Base-by-base conservation (phyloP, 768 basidiomycete genomes). In the Kwoniella heveanensis region DNA sequence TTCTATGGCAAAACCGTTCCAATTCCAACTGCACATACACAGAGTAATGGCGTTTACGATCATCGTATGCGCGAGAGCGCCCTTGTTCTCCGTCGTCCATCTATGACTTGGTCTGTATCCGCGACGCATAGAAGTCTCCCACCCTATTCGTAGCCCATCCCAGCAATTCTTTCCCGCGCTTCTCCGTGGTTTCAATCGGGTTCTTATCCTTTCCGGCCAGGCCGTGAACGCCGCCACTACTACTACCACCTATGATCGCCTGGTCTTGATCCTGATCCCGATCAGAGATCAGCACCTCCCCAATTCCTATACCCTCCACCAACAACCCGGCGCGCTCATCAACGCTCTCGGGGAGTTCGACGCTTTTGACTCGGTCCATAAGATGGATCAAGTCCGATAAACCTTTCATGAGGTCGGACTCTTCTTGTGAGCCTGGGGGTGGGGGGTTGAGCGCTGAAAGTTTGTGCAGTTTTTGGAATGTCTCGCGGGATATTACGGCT, bases 401-500 rank as follows among this genome's bases (percentile, higher is more conserved):
- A 10, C 64, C 75, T 1, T 51, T 24, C 0, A 74, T 53, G 7
- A 77, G 55, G 22, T 55, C 29, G 21, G 25, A 15, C 61, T 77
- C 73, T 55, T 72, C 75, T 17, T 24, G 19, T n/a, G 66, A 68
- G 19, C 60, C 67, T 3, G 26, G 10, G 1, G 53, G 17, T 1
- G 75, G 75, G 4, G 74, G 72, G 46, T 72, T 66, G 8, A 77
- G 62, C 1, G 75, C 75, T 0, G 70, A 68, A 1, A 77, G 69
- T 2, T 57, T 64, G 48, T 77, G 75, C 22, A 77, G 63, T 15
- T 62, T 60, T 12, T 55, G 60, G 13, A 76, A 30, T 1, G 62
- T 56, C 54, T 59, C 60, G 13, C 59, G 46, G n/a, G 60, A 54
- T 22, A 62, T 55, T 5, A 9, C 39, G n/a, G n/a, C n/a, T n/a